phyloP scores from a whole-genome alignment of 192 early-diverging fungal species.

The Coemansia javaensis region DNA sequence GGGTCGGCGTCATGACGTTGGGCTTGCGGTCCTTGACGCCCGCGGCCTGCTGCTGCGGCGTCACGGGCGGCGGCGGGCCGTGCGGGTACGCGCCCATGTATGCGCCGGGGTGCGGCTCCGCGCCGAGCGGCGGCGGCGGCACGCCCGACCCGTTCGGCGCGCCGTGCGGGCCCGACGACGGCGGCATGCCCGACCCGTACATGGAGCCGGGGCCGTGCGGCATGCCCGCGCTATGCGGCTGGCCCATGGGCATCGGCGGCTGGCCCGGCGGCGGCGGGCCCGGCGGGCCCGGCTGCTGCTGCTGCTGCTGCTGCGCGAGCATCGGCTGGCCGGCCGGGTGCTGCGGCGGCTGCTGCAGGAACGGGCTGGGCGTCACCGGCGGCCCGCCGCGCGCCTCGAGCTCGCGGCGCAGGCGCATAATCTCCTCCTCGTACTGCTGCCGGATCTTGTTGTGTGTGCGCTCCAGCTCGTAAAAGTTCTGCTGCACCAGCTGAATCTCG shows the following conservation, averaged over 20 bases:
- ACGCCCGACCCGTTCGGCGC: conserved; percentile 34
- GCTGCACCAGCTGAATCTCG: conserved; percentile 75
- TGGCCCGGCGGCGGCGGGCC: conserved; percentile 62
- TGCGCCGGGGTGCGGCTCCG: conserved; percentile 33
- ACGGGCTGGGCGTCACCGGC: conserved; percentile 45
- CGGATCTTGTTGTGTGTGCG: conserved; percentile 72
- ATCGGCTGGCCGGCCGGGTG: too few species aligned
- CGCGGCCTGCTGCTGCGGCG: conserved; percentile 37
- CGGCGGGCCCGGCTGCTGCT: conserved; percentile 50
- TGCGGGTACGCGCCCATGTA: conserved; percentile 44
- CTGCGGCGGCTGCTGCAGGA: conserved; percentile 51
- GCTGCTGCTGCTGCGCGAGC: conserved; percentile 55
- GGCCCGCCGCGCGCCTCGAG: conserved; percentile 67
- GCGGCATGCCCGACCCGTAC: conserved; percentile 45
- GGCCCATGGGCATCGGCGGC: conserved; percentile 42
- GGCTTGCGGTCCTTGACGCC: conserved; percentile 48
- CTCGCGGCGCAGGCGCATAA: conserved; percentile 73
- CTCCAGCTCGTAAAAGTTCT: conserved; percentile 75
- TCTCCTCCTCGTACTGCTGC: conserved; percentile 86
- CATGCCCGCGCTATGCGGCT: conserved; percentile 28
- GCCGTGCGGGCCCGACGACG: conserved; percentile 29
- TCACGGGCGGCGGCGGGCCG: conserved; percentile 47
- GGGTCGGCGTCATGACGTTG: conserved; percentile 38
- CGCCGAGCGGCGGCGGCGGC: conserved; percentile 24
- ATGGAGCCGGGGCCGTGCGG: conserved; percentile 34